Evolutionary conservation across 345 rosid genomes (phyloP).

Genomic region (Clausena lansium): DNA sequence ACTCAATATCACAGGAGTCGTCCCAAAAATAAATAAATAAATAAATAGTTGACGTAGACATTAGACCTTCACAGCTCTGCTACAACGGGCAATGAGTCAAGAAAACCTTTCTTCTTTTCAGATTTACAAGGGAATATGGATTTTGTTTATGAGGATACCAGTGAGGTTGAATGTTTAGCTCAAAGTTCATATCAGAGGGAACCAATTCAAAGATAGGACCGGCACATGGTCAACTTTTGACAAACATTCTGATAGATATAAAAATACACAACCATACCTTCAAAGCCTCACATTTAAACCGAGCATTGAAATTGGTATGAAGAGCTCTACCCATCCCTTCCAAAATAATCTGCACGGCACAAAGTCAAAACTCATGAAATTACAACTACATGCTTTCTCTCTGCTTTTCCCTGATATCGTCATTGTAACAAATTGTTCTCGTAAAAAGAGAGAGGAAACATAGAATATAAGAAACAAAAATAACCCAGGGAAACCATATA

Average conservation of each 20-base stretch:
- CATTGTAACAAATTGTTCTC: conserved; percentile 1
- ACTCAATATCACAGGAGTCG: background rate
- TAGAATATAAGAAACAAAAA: background rate
- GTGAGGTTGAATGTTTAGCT: background rate
- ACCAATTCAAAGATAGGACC: background rate
- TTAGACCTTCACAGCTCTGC: no score
- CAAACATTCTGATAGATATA: background rate
- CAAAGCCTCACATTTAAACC: conserved; percentile 78
- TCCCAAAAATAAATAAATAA: background rate
- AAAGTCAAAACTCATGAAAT: conserved; percentile 8
- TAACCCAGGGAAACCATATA: background rate
- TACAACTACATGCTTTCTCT: background rate
- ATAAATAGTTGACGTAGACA: no score
- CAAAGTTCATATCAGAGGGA: background rate
- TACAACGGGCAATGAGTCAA: background rate
- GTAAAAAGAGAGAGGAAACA: background rate
- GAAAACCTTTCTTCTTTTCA: background rate
- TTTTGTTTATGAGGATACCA: background rate
- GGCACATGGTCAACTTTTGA: background rate
- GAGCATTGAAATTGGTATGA: conserved; percentile 85
- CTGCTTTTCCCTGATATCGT: background rate
- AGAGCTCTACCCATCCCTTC: conserved; percentile 99
- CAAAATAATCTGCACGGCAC: conserved; percentile 62
- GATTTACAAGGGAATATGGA: background rate
- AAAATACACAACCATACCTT: conserved; percentile 49